Conservation (phyloP, 768 basidiomycete species). For the Lentinus tigrinus region DNA sequence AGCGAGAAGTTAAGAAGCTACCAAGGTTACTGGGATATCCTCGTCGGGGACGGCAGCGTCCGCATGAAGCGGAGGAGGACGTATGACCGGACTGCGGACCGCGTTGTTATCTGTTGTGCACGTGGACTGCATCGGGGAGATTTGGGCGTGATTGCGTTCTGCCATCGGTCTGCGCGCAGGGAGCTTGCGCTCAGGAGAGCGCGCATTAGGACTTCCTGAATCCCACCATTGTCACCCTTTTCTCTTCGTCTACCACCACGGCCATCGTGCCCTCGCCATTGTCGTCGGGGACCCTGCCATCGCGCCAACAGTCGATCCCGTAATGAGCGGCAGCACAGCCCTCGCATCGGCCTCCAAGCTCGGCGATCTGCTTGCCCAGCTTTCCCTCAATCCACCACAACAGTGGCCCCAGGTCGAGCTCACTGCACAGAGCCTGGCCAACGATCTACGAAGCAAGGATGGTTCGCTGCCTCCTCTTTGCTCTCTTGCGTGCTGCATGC, state of each 20-base stretch:
- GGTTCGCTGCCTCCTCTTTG: conserved; percentile 21
- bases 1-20: background rate
- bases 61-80: background rate
- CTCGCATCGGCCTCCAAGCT: conserved; percentile 29
- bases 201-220: background rate
- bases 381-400: conserved; percentile 30
- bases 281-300: background rate
- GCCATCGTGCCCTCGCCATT: background rate
- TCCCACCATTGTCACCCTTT: background rate
- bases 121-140: background rate
- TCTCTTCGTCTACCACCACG: background rate
- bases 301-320: background rate
- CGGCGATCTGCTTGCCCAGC: conserved; percentile 32
- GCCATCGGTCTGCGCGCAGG: background rate
- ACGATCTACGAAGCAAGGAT: conserved; percentile 58
- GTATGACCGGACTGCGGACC: background rate
- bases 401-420: conserved; percentile 53
- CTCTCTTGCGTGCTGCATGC: conserved; percentile 13
- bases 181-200: background rate
- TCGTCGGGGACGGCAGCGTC: background rate
- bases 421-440: conserved; percentile 57
- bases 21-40: background rate
- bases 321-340: conserved; percentile 22
- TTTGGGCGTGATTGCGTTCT: background rate
- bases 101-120: background rate